Evolutionary conservation across 2,329 filamentous ascomycete genomes (phyloP), one percentile per base, ranked within the genome.

Genomic region (Cladophialophora carrionii): DNA sequence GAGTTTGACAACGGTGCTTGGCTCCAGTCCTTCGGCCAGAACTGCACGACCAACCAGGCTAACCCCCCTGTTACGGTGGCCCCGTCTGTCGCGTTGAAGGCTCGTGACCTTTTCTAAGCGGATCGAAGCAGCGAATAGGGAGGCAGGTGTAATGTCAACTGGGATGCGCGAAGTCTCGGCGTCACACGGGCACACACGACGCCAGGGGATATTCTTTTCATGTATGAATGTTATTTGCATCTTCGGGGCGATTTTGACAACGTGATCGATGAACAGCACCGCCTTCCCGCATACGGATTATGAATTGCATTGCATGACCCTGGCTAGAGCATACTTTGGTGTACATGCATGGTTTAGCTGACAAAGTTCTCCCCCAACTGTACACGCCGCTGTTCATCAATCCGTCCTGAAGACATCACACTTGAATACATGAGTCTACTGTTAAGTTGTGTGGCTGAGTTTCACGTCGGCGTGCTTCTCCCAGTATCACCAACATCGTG

Each of bases 1-100:
- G 70, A 72, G 56, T 72, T 72, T 64, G 67, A 71, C 65, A 70
- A 67, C 57, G 69, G 64, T 64, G 66, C 64, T 41, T 72, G 70
- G 70, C 66, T 71, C 58, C 62, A 68, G 49, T 67, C 62, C 31
- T 70, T 70, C 61, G 64, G 64, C 58, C 64, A 52, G 34, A 34
- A 64, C 17, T 71, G 69, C 54, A 63, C 67, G 49, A 64, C 62
- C 53, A 63, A 56, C 54, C 41, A n/a, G 37, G 34, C 34, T 14
- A 41, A 41, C 34, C 37, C 32, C 37, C 59, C 56, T n/a, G 51
- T 63, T 34, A 62, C 52, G n/a, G 55, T 66, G 26, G 26, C 54
- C 14, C 20, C 31, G 31, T 51, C 59, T 6, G 32, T 34, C 22
- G 60, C 62, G 22, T 32, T 61, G 52, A 12, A 46, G 24, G 58